Evolutionary conservation across 2,329 filamentous ascomycete species (phyloP), one percentile per base, ranked within the genome.

Genomic region (Epichloe gansuensis): DNA sequence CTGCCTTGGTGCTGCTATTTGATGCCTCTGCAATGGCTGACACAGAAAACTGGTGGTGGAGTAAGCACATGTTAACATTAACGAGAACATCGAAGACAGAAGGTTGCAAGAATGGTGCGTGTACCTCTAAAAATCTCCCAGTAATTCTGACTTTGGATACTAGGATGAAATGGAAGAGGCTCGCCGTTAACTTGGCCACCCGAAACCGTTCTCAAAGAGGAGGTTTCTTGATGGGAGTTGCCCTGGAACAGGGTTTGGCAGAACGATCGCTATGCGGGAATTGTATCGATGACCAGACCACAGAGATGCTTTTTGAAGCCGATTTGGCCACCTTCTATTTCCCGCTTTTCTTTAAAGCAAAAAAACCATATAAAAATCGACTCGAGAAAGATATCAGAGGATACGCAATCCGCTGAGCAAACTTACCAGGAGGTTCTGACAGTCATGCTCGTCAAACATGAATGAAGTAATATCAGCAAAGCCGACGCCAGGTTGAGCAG

Each of bases 391-490:
- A 15, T 2, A 5, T 23, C 23, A 12, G 9, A 9, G 12, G 25
- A 23, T 12, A n/a, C 34, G 2, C 13, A 5, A 28, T 28, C 9
- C 12, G 37, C 23, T 11, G n/a, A 12, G 25, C 21, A 17, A 37
- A 69, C 69, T 68, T 65, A 72, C 70, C 60, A 62, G 54, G 23
- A 72, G 51, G 35, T 62, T 61, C 13, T 57, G 59, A 54, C 88
- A 91, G 67, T 97, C 87, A 2, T 70, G 67, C 55, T 82, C 75
- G 0, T 77, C 69, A 45, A 97, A 70, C 25, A 95, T 70, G 56
- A 98, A 84, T 11, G 84, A 86, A 34, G 83, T 82, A 45, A 90
- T 72, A 63, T 95, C 90, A 50, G 97, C 84, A 58, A 96, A 85
- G 0, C 88, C 89, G 31, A 85, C 75, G 1, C 83, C 79, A 7